These are phyloP conservation scores for Aspergillus jensenii DNA, from an alignment of 2,329 filamentous ascomycete genomes.

Conservation along the genomic window DNA sequence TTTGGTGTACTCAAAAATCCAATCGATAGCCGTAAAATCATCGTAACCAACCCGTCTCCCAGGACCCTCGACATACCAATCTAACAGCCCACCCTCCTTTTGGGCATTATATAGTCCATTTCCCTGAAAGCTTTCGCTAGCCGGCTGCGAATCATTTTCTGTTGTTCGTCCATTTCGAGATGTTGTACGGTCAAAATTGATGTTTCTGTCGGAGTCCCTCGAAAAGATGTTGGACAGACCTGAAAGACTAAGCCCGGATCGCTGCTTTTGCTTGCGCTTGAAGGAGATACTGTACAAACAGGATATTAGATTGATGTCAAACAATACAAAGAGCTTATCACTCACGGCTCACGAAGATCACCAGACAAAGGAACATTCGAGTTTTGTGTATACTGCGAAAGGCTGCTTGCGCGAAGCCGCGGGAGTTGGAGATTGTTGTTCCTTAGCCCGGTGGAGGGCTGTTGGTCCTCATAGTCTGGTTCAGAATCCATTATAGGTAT, in stretches of 20 bases:
- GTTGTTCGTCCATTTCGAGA: slow-evolving; percentile 26
- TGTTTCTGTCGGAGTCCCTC: slow-evolving; percentile 24
- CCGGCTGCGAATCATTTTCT: slow-evolving; percentile 28
- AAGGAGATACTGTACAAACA: slow-evolving; percentile 37
- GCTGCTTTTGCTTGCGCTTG: slow-evolving; percentile 44
- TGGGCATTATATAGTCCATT: slow-evolving; percentile 28
- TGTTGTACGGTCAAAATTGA: slow-evolving; percentile 22
- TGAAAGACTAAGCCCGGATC: slow-evolving; percentile 40
- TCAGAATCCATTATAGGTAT: slow-evolving; percentile 27
- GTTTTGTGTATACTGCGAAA: slow-evolving; percentile 16
- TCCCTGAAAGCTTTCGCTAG: slow-evolving; percentile 21
- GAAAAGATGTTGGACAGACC: slow-evolving; percentile 41
- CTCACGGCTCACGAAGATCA: slow-evolving; percentile 37
- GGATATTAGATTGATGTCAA: neutral
- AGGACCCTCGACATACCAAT: slow-evolving; percentile 90
- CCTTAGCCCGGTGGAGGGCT: slow-evolving; percentile 15
- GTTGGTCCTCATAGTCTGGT: slow-evolving; percentile 16
- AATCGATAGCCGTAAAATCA: slow-evolving; percentile 95
- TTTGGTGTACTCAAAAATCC: slow-evolving; percentile 98
- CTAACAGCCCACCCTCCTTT: slow-evolving; percentile 49
- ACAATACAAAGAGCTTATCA: slow-evolving; percentile 6
- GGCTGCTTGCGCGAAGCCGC: slow-evolving; percentile 23
- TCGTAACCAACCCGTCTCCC: slow-evolving; percentile 92
- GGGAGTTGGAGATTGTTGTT: slow-evolving; percentile 11
- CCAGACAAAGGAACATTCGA: slow-evolving; percentile 30